These are phyloP conservation scores for Aspergillus puulaauensis DNA, from an alignment of 2,329 filamentous ascomycete species.

Conservation along the genomic window DNA sequence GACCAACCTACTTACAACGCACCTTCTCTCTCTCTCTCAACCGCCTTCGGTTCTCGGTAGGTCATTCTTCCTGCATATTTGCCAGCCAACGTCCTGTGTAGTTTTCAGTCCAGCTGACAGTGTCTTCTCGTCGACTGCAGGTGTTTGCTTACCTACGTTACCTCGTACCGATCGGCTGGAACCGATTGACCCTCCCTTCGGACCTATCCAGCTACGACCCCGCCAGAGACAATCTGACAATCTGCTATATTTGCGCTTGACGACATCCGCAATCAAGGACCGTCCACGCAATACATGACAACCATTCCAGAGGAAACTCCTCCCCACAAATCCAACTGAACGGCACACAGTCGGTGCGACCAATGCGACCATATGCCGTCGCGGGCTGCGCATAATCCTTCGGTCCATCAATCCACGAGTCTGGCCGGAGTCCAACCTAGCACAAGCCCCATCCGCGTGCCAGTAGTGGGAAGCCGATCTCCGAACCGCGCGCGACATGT, in stretches of 20 bases:
- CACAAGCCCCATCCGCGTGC: constrained; percentile 17
- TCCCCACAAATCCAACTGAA: background rate
- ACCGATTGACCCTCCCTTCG: background rate
- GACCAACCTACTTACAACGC: background rate
- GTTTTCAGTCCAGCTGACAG: background rate
- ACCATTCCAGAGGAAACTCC: background rate
- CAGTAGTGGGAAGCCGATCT: constrained; percentile 21
- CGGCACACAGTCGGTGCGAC: constrained; percentile 4
- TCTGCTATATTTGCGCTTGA: background rate
- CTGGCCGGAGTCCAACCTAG: constrained; percentile 20
- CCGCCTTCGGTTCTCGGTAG: background rate
- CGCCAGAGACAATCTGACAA: no score
- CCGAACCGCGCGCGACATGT: constrained; percentile 26
- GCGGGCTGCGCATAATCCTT: constrained; percentile 32
- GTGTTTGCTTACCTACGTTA: background rate
- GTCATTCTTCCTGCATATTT: background rate
- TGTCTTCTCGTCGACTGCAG: background rate
- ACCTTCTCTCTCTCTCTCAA: background rate
- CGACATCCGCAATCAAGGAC: background rate
- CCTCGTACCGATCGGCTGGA: background rate
- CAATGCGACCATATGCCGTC: constrained; percentile 40
- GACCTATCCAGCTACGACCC: no score
- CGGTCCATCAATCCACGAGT: constrained; percentile 26
- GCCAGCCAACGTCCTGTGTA: background rate
- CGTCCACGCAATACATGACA: background rate